Conservation (phyloP, 768 basidiomycete genomes). For the Boletales sp. region DNA sequence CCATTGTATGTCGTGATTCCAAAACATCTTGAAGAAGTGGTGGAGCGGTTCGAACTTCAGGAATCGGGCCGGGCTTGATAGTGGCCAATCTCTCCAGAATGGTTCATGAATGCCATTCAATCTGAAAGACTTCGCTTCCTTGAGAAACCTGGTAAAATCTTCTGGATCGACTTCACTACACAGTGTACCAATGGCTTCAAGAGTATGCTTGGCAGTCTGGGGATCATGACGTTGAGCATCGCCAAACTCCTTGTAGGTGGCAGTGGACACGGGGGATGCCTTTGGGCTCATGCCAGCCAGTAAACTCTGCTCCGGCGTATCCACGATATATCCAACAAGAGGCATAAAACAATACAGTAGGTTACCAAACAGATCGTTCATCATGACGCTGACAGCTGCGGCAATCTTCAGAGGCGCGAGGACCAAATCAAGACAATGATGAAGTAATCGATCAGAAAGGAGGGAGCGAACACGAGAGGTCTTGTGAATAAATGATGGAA, state of each 20-base stretch:
- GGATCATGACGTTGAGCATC: background rate
- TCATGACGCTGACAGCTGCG: background rate
- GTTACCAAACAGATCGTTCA: too few relatives aligned
- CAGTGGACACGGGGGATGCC: too few relatives aligned
- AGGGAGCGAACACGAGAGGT: background rate
- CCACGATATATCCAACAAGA: too few relatives aligned
- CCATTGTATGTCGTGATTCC: too few relatives aligned
- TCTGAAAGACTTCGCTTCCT: background rate
- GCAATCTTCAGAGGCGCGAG: background rate
- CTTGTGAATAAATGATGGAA: background rate
- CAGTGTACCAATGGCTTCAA: background rate
- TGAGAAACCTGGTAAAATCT: slow-evolving; percentile 23
- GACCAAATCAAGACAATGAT: background rate
- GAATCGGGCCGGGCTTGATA: background rate
- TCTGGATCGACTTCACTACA: slow-evolving; percentile 15
- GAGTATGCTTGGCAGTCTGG: slow-evolving; percentile 1
- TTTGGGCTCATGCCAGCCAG: too few relatives aligned
- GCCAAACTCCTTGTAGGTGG: background rate
- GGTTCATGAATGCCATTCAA: background rate
- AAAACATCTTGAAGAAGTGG: background rate
- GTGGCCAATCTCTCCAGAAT: background rate
- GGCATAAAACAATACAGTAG: too few relatives aligned
- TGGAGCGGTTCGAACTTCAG: background rate
- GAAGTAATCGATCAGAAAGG: background rate
- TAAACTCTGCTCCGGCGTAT: too few relatives aligned